These are phyloP conservation scores for Schizophyllum amplum DNA, from an alignment of 1,284 basidiomycete genomes.

Conservation along the genomic window DNA sequence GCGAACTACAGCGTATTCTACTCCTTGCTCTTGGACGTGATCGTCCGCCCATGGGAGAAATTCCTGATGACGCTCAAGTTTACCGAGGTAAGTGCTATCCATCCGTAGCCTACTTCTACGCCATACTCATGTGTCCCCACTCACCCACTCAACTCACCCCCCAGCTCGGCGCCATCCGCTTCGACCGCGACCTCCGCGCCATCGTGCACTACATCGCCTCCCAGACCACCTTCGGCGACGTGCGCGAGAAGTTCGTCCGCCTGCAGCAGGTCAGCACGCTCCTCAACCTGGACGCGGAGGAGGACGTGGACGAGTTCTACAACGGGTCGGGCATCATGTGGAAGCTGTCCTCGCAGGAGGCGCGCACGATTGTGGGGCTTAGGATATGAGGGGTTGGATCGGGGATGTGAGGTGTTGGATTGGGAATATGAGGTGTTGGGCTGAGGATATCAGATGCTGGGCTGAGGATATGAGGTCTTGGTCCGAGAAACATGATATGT, in stretches of 20 bases:
- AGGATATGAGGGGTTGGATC: no score
- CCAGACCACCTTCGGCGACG: slow-evolving; percentile 82
- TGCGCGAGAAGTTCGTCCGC: slow-evolving; percentile 85
- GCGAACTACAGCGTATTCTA: slow-evolving; percentile 85
- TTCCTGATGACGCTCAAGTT: slow-evolving; percentile 76
- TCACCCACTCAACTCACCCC: slow-evolving; percentile 3
- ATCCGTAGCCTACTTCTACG: neutral
- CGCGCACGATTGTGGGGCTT: slow-evolving; percentile 59
- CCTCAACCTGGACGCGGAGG: slow-evolving; percentile 90
- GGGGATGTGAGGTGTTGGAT: no score
- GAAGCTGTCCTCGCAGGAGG: slow-evolving; percentile 76
- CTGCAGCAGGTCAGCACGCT: slow-evolving; percentile 92
- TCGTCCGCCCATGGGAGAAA: slow-evolving; percentile 93
- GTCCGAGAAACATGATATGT: neutral
- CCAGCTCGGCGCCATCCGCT: slow-evolving; percentile 92
- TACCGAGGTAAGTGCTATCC: slow-evolving; percentile 59
- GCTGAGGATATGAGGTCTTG: neutral
- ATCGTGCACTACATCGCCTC: slow-evolving; percentile 78
- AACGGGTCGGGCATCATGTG: slow-evolving; percentile 87
- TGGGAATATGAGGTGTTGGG: no score
- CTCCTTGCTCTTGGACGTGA: slow-evolving; percentile 73
- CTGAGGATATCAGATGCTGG: no score
- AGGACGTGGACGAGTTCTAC: slow-evolving; percentile 89
- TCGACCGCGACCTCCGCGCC: slow-evolving; percentile 88
- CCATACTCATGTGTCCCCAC: slow-evolving; percentile 4